These are phyloP conservation scores for Gentiana straminea DNA, from an alignment of 257 asterid genomes.

Conservation along the genomic window DNA sequence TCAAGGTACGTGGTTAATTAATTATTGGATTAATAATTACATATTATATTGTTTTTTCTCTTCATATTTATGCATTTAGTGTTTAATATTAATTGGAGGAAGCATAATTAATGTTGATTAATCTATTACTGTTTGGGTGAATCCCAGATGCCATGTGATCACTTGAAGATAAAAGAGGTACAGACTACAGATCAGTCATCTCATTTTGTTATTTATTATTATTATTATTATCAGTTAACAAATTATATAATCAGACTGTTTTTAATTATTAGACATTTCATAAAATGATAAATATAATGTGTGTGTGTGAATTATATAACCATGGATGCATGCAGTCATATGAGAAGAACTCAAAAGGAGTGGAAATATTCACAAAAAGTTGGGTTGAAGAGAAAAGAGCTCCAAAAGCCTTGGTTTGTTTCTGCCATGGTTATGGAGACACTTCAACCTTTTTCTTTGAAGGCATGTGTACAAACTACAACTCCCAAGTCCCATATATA, in stretches of 20 bases:
- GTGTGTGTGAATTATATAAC: too few species aligned
- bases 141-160: slow-evolving; percentile 55
- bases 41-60: neutral
- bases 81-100: neutral
- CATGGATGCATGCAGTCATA: slow-evolving; percentile 37
- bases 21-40: neutral
- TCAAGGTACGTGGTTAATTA: slow-evolving; percentile 45
- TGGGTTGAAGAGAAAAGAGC: slow-evolving; percentile 73
- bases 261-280: too few species aligned
- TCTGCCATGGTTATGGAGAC: slow-evolving; percentile 97
- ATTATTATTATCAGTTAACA: too few species aligned
- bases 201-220: too few species aligned
- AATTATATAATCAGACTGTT: too few species aligned
- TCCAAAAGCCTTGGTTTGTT: slow-evolving; percentile 70
- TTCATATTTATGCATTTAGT: neutral
- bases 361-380: slow-evolving; percentile 75
- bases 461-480: slow-evolving; percentile 36
- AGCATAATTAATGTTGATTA: neutral
- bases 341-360: slow-evolving; percentile 74
- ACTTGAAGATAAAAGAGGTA: slow-evolving; percentile 82
- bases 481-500: too few species aligned
- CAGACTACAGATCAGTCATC: too few species aligned
- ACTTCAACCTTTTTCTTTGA: slow-evolving; percentile 89
- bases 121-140: slow-evolving; percentile 2
- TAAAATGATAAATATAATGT: too few species aligned